phyloP scores from a whole-genome alignment of 2,329 filamentous ascomycete genomes.

The Diaporthe sp. region DNA sequence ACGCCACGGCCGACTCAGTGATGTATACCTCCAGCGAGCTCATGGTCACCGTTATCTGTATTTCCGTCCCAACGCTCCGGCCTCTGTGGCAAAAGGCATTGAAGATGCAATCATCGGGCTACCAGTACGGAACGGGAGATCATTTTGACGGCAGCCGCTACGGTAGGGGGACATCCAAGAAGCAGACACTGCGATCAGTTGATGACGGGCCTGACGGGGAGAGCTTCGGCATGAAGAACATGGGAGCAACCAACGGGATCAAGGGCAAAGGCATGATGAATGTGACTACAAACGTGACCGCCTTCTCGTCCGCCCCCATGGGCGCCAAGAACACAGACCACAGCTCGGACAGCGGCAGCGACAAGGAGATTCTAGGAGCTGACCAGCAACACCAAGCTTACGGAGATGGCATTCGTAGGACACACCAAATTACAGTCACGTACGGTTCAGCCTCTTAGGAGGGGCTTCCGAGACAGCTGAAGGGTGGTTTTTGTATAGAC shows the following conservation, averaged over 20 bases:
- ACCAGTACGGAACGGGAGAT: conserved; percentile 5
- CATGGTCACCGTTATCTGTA: conserved; percentile 11
- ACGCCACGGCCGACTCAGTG: conserved; percentile 10
- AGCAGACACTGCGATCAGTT: not conserved
- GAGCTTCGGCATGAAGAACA: not conserved
- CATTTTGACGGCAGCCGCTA: conserved; percentile 13
- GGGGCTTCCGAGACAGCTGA: not conserved
- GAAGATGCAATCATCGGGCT: conserved; percentile 3
- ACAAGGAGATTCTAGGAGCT: not conserved
- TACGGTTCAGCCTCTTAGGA: not conserved
- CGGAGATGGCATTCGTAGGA: not conserved
- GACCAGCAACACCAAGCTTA: not conserved
- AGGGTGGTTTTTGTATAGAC: not conserved
- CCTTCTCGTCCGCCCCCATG: not conserved
- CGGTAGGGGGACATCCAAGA: conserved; percentile 5
- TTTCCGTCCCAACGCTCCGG: conserved; percentile 7
- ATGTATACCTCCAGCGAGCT: conserved; percentile 24
- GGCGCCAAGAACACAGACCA: not conserved
- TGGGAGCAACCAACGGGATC: not conserved
- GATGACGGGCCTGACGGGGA: not conserved
- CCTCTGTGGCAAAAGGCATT: conserved; percentile 16
- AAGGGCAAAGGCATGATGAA: not conserved
- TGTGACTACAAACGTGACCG: conserved; percentile 4
- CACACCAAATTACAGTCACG: not conserved
- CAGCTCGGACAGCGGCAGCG: not conserved